A percentile compares a stretch with the other conserved stretches of the same genome.
phyloP scores from a whole-genome alignment of 2,329 filamentous ascomycete genomes.

The Fusarium cyanostomum region DNA sequence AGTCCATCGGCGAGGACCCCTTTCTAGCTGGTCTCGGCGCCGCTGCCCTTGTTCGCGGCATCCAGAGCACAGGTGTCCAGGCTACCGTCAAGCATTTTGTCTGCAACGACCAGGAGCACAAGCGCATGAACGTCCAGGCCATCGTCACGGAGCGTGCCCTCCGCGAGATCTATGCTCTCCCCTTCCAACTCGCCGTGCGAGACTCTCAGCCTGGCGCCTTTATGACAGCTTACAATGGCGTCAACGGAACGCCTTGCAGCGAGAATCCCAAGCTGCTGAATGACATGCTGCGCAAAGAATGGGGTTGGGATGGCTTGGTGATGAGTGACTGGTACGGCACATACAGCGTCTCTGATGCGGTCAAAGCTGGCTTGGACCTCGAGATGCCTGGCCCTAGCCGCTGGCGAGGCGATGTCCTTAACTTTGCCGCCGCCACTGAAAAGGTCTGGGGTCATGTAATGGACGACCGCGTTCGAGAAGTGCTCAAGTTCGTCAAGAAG shows the following conservation, averaged over 20 bases:
- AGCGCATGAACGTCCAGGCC: constrained; percentile 63
- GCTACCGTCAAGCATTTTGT: constrained; percentile 70
- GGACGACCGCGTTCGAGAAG: constrained; percentile 65
- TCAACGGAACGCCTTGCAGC: constrained; percentile 66
- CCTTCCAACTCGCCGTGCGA: constrained; percentile 66
- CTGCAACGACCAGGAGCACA: constrained; percentile 69
- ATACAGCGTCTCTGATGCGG: constrained; percentile 62
- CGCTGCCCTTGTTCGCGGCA: constrained; percentile 62
- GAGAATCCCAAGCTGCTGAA: constrained; percentile 63
- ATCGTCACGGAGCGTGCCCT: constrained; percentile 65
- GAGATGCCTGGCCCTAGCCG: constrained; percentile 68
- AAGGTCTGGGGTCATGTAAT: constrained; percentile 65
- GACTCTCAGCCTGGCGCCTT: constrained; percentile 62
- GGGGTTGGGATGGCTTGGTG: constrained; percentile 65
- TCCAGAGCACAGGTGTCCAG: constrained; percentile 65
- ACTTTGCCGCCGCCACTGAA: constrained; percentile 63
- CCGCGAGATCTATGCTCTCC: constrained; percentile 66
- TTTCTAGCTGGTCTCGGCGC: constrained; percentile 65
- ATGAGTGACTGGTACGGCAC: constrained; percentile 70
- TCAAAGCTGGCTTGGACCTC: constrained; percentile 63
- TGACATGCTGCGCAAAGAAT: constrained; percentile 63
- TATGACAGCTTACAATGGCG: constrained; percentile 69
- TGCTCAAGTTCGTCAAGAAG: constrained; percentile 69
- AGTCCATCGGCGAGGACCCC: constrained; percentile 67
- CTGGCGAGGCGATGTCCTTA: constrained; percentile 61